Percentiles rank a stretch among this genome's conserved stretches.
Evolutionary conservation across 2,329 filamentous ascomycete genomes (phyloP).

Genomic region (Boeremia exigua): DNA sequence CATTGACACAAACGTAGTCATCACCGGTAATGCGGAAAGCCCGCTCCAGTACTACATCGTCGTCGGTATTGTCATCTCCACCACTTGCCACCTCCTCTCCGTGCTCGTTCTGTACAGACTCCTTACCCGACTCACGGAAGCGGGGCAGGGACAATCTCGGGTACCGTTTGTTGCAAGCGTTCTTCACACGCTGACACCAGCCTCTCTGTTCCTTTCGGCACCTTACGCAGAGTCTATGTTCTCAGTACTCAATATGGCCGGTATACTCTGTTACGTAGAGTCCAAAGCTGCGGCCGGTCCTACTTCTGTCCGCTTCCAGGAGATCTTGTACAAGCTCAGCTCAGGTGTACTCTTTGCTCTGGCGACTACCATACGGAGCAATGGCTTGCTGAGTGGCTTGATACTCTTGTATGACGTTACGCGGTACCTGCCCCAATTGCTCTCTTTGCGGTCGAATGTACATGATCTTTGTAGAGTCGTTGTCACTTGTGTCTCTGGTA

Average conservation of each 20-base stretch:
- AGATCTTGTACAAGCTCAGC: constrained; percentile 58
- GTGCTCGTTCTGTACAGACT: constrained; percentile 75
- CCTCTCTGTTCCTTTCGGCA: constrained; percentile 85
- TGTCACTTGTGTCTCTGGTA: constrained; percentile 69
- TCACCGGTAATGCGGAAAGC: constrained; percentile 18
- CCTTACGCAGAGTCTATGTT: constrained; percentile 85
- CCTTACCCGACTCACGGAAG: constrained; percentile 58
- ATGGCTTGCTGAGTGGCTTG: constrained; percentile 82
- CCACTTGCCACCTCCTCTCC: constrained; percentile 77
- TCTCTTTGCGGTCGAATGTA: constrained; percentile 45
- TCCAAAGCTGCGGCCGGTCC: constrained; percentile 25
- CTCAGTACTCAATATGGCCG: constrained; percentile 76
- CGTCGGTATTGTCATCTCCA: constrained; percentile 71
- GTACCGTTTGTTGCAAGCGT: constrained; percentile 72
- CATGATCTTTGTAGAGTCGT: constrained; percentile 59
- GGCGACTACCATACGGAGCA: constrained; percentile 78
- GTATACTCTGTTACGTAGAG: constrained; percentile 71
- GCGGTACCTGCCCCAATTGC: constrained; percentile 48
- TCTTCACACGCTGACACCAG: constrained; percentile 84
- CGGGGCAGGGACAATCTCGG: constrained; percentile 36
- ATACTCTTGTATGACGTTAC: constrained; percentile 65
- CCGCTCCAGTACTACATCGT: constrained; percentile 48
- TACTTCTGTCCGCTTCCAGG: constrained; percentile 33
- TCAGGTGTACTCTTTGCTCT: constrained; percentile 74
- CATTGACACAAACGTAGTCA: constrained; percentile 47